A percentile compares a stretch with the other conserved stretches of the same genome.
phyloP scores from a whole-genome alignment of 371 early-diverging fungal species.

The Mortierella sp. region DNA sequence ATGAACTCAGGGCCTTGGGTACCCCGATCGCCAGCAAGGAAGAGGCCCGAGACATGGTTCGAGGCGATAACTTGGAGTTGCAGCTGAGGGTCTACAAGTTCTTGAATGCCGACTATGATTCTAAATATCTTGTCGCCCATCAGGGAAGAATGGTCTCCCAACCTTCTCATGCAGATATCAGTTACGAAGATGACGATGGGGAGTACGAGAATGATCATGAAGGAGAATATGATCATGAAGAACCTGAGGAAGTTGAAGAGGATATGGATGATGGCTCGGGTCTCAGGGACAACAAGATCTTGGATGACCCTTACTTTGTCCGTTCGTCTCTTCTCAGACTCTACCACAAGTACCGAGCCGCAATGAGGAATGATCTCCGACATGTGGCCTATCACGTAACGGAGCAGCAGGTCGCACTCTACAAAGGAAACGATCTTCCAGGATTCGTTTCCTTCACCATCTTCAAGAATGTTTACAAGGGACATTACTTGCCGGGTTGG shows the following conservation, averaged over 20 bases:
- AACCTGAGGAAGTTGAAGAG: neutral
- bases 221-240: neutral
- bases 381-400: neutral
- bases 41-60: neutral
- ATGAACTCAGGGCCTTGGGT: neutral
- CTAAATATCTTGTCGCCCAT: neutral
- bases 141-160: neutral
- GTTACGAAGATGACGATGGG: neutral
- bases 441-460: neutral
- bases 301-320: neutral
- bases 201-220: neutral
- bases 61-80: neutral
- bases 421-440: neutral
- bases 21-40: neutral
- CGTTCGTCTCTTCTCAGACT: neutral
- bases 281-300: too few species aligned
- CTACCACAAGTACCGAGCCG: neutral
- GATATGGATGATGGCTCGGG: neutral
- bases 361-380: neutral
- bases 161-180: too few species aligned
- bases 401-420: neutral
- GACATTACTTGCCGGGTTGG: neutral
- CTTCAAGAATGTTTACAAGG: conserved; percentile 2
- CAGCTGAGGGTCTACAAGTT: neutral
- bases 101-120: neutral